Conservation (phyloP, 1,284 basidiomycete species). For the Malassezia psittaci region DNA sequence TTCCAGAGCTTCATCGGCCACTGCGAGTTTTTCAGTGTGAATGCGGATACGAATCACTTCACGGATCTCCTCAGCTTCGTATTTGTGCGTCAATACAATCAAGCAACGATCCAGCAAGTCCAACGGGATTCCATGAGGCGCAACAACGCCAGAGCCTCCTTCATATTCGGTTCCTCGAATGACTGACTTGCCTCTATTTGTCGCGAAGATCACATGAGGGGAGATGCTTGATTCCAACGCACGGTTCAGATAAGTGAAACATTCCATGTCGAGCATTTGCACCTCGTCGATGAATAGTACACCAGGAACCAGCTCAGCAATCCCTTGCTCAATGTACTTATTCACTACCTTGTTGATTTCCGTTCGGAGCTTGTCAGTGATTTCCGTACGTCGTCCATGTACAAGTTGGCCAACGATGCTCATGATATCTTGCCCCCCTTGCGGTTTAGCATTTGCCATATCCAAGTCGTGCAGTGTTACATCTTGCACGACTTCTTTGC, state of each 20-base stretch:
- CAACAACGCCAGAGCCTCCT: constrained; percentile 60
- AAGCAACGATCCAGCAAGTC: constrained; percentile 91
- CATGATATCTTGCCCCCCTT: constrained; percentile 94
- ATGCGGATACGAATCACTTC: constrained; percentile 77
- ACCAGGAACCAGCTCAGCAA: constrained; percentile 92
- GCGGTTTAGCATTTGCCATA: constrained; percentile 88
- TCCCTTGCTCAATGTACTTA: constrained; percentile 92
- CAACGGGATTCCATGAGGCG: constrained; percentile 86
- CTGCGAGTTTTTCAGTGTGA: constrained; percentile 70
- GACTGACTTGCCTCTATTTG: constrained; percentile 81
- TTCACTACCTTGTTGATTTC: constrained; percentile 99
- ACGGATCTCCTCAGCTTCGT: constrained; percentile 72
- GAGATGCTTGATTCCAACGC: constrained; percentile 91
- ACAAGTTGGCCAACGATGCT: constrained; percentile 95
- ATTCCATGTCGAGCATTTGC: constrained; percentile 99
- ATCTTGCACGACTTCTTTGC: constrained; percentile 93
- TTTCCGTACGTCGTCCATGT: constrained; percentile 84
- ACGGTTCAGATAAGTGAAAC: constrained; percentile 95
- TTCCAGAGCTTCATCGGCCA: constrained; percentile 68
- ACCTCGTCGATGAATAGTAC: constrained; percentile 99
- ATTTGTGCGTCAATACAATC: constrained; percentile 85
- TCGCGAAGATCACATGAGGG: constrained; percentile 91
- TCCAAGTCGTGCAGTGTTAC: constrained; percentile 93
- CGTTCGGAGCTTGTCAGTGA: constrained; percentile 86
- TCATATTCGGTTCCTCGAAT: constrained; percentile 70